These are phyloP conservation scores for Brassica hybrid DNA, from an alignment of 441 rosid genomes.

Conservation along the genomic window DNA sequence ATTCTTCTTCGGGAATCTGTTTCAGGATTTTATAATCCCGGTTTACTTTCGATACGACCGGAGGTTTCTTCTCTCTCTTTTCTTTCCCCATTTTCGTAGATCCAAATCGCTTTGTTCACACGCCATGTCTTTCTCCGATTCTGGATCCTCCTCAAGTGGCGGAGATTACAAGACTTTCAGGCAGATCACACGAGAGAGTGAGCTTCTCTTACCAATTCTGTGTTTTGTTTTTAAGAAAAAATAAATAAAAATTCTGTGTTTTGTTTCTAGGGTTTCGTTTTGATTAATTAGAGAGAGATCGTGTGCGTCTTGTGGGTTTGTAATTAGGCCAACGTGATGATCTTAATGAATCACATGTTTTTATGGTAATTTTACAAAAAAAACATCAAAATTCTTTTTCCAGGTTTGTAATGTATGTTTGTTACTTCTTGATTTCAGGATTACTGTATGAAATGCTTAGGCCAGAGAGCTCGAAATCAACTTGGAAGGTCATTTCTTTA, in stretches of 20 bases:
- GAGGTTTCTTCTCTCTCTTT: too few species aligned
- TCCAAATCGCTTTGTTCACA: constrained; percentile 5
- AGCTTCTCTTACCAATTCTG: constrained; percentile 34
- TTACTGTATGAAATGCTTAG: constrained; percentile 90
- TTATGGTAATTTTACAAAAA: not conserved
- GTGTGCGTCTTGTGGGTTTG: constrained; percentile 21
- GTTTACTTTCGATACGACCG: not conserved
- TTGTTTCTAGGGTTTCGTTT: constrained; percentile 19
- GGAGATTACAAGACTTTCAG: constrained; percentile 77
- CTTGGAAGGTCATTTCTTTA: constrained; percentile 78
- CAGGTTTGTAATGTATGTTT: not conserved
- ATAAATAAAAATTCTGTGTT: not conserved
- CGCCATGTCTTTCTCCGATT: constrained; percentile 85
- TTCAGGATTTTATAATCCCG: constrained; percentile 3
- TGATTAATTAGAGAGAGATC: not conserved
- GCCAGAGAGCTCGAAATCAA: constrained; percentile 74
- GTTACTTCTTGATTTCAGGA: constrained; percentile 51
- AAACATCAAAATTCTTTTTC: not conserved
- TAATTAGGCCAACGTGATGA: constrained; percentile 12
- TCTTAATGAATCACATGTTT: not conserved
- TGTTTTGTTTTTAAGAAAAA: too few species aligned
- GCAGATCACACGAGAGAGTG: constrained; percentile 85
- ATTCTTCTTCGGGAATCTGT: not conserved
- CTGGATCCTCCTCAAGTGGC: constrained; percentile 73
- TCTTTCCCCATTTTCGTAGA: not conserved